Evolutionary conservation across 345 rosid genomes (phyloP).

Genomic region (Geranium brycei): DNA sequence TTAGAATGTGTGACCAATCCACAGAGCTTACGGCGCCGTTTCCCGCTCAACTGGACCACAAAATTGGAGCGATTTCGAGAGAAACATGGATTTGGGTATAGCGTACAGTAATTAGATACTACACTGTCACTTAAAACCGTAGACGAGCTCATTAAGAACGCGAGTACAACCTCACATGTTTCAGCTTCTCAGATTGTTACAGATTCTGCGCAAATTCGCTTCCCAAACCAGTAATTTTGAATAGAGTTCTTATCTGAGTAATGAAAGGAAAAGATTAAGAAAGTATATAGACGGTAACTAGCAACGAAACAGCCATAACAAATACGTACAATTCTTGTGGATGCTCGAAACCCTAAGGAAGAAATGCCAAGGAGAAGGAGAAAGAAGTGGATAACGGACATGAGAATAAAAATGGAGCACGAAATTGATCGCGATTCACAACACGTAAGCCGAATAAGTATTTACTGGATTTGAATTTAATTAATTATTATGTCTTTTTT

Average conservation of each 20-base stretch:
- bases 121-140: constrained; percentile 35
- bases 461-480: too few relatives aligned
- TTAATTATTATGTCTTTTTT: too few relatives aligned
- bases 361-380: neutral
- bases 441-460: too few relatives aligned
- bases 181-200: constrained; percentile 4
- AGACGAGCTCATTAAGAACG: constrained; percentile 64
- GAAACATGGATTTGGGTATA: constrained; percentile 7
- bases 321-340: neutral
- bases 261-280: neutral
- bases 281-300: neutral
- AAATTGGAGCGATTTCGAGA: constrained; percentile 12
- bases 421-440: too few relatives aligned
- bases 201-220: neutral
- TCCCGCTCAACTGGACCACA: constrained; percentile 13
- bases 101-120: constrained; percentile 22
- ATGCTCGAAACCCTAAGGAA: neutral
- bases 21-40: constrained; percentile 19
- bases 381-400: neutral
- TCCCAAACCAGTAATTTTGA: neutral
- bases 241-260: neutral
- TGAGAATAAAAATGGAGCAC: neutral
- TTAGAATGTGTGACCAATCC: constrained; percentile 38
- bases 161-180: constrained; percentile 36
- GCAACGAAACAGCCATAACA: too few relatives aligned